Evolutionary conservation across 768 basidiomycete species (phyloP).

Genomic region (Pleurotus eryngii): DNA sequence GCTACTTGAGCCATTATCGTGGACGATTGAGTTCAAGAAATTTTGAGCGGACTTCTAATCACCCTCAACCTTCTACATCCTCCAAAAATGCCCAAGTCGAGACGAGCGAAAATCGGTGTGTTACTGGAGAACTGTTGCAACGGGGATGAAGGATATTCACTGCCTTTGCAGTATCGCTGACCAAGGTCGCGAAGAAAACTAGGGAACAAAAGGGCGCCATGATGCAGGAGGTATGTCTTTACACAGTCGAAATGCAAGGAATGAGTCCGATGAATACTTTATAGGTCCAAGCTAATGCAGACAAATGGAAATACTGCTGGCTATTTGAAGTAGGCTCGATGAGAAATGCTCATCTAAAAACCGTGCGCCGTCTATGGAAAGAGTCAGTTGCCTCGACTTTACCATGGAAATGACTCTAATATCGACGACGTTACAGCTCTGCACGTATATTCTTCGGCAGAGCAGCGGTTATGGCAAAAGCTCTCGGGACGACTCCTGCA

Average conservation of each 20-base stretch:
- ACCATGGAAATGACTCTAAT: neutral
- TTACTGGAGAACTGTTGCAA: conserved; percentile 13
- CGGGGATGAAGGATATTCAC: conserved; percentile 8
- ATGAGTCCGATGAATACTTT: neutral
- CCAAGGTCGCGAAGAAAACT: conserved; percentile 92
- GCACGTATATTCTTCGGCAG: conserved; percentile 90
- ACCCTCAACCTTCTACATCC: conserved; percentile 17
- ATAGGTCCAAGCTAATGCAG: conserved; percentile 78
- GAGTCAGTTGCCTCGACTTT: conserved; percentile 48
- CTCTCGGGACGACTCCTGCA: conserved; percentile 82
- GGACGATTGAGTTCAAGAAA: conserved; percentile 24
- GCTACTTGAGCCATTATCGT: conserved; percentile 29
- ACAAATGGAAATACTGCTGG: conserved; percentile 96
- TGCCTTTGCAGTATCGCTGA: conserved; percentile 70
- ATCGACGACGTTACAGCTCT: conserved; percentile 42
- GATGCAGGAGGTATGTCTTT: conserved; percentile 63
- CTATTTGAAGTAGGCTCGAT: conserved; percentile 93
- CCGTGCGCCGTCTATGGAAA: conserved; percentile 91
- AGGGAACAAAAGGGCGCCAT: conserved; percentile 85
- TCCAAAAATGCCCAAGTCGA: conserved; percentile 81
- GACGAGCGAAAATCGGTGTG: conserved; percentile 84
- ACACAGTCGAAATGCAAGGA: neutral
- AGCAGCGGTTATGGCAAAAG: conserved; percentile 92
- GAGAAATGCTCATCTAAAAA: conserved; percentile 93
- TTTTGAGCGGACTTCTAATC: conserved; percentile 52